Base-by-base conservation (phyloP, 345 rosid species). In the Raphanus raphanistrum region DNA sequence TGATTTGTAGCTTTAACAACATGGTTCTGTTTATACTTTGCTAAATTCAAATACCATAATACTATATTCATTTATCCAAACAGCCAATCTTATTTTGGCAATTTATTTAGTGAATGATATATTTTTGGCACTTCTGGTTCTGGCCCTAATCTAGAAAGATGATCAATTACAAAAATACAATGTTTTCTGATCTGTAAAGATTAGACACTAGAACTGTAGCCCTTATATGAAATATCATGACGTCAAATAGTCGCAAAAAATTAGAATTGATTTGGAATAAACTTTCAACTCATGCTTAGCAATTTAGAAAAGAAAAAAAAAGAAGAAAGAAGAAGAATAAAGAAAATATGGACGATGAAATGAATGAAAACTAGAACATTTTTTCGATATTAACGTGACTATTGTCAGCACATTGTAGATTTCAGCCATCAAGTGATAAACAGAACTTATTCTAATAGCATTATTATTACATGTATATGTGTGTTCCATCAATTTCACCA, bases 381-480 rank as follows among this genome's bases (percentile, higher is more conserved):
- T n/a, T n/a, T 57, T 55, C 4, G 41, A 28, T 66, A 45, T 32
- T 1, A 66, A 66, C 48, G 45, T 17, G 54, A 33, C 17, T 69
- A 76, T 12, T 28, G 35, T 68, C 69, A 61, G 63, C 70, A 63
- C 68, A 67, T 60, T 45, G 36, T 60, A 72, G 63, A 45, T 60
- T 62, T 15, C 31, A 67, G 59, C 38, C 59, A 61, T 61, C 73
- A 52, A 73, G 74, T 73, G 77, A 68, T 79, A 62, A 54, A 79
- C n/a, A 79, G 82, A 79, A 79, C 45, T 68, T 68, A 79, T 79
- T 79, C 82, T 68, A 79, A 55, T 68, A 68, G 70, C 78, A 79
- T 68, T 73, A 52, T 50, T 45, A 64, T 71, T 38, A 63, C 31
- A 64, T 38, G 15, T 32, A 41, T 78, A 33, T 60, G 32, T 69